Evolutionary conservation across 1,284 basidiomycete genomes (phyloP).

Genomic region (Tremellales sp.): DNA sequence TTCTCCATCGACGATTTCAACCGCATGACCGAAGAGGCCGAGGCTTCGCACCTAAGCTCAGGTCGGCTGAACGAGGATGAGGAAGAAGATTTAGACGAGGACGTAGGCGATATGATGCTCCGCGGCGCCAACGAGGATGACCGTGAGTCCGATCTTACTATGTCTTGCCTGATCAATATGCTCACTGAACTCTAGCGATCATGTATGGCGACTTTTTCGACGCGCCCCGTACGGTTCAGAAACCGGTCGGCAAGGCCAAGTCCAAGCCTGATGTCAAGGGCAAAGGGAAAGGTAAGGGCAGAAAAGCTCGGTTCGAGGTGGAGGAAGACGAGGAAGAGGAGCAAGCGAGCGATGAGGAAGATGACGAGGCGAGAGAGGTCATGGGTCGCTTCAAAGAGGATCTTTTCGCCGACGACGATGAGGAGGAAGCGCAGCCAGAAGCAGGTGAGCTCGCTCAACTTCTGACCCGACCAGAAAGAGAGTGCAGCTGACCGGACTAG

Average conservation of each 20-base stretch:
- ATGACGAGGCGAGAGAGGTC: conserved; percentile 38
- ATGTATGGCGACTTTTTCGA: conserved; percentile 62
- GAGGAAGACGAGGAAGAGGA: conserved; percentile 30
- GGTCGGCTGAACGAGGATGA: conserved; percentile 56
- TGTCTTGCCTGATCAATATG: not conserved
- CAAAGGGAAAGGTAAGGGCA: conserved; percentile 42
- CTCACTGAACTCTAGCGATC: conserved; percentile 39
- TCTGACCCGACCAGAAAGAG: not conserved
- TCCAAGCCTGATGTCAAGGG: conserved; percentile 28
- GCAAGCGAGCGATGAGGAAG: conserved; percentile 29
- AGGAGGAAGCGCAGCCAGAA: conserved; percentile 42
- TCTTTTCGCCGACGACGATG: conserved; percentile 54
- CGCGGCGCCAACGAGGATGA: conserved; percentile 46
- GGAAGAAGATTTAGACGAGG: conserved; percentile 56
- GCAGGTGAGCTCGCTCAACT: conserved; percentile 23
- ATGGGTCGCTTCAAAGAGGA: conserved; percentile 54
- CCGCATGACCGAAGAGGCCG: conserved; percentile 73
- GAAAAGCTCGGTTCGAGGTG: conserved; percentile 20
- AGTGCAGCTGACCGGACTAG: conserved; percentile 9
- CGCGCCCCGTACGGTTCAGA: conserved; percentile 38
- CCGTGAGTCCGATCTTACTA: conserved; percentile 27
- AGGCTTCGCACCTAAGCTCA: conserved; percentile 61
- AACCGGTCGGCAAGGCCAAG: conserved; percentile 27
- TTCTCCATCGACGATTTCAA: conserved; percentile 90
- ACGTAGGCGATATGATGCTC: conserved; percentile 40